Conservation (phyloP, 352 stramenopile species). For the Globisporangium parvum region DNA sequence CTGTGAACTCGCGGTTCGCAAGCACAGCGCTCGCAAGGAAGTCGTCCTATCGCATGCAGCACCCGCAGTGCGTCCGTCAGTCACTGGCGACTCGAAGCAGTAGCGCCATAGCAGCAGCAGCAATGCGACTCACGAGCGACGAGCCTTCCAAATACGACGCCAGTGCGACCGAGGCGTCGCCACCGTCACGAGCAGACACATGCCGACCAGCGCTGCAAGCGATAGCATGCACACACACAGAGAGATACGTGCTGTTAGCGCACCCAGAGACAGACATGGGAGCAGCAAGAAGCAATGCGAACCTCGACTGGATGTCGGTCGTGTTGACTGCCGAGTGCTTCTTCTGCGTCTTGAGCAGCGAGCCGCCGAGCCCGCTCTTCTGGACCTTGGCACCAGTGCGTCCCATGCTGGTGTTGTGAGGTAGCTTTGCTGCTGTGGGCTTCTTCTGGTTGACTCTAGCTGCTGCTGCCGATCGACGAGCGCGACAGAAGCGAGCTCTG, state of each 20-base stretch:
- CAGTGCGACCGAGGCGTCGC: conserved; percentile 72
- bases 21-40: conserved; percentile 91
- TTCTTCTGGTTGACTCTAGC: neutral
- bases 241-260: neutral
- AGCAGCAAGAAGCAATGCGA: conserved; percentile 1
- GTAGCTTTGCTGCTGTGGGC: neutral
- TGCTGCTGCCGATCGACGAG: neutral
- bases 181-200: conserved; percentile 75
- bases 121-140: conserved; percentile 43
- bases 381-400: conserved; percentile 68
- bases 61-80: neutral
- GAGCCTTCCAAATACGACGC: conserved; percentile 84
- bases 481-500: no score
- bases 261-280: no score
- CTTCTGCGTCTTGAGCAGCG: conserved; percentile 74
- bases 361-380: conserved; percentile 67
- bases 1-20: conserved; percentile 89
- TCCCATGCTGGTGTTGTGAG: conserved; percentile 35
- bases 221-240: neutral
- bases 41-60: conserved; percentile 56
- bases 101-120: neutral
- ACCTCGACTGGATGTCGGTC: conserved; percentile 73
- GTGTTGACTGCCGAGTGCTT: conserved; percentile 61
- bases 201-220: conserved; percentile 64
- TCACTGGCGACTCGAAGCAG: neutral